A percentile compares a stretch with the other conserved stretches of the same genome.
phyloP scores from a whole-genome alignment of 2,329 filamentous ascomycete genomes.

The Diplodia mutila region DNA sequence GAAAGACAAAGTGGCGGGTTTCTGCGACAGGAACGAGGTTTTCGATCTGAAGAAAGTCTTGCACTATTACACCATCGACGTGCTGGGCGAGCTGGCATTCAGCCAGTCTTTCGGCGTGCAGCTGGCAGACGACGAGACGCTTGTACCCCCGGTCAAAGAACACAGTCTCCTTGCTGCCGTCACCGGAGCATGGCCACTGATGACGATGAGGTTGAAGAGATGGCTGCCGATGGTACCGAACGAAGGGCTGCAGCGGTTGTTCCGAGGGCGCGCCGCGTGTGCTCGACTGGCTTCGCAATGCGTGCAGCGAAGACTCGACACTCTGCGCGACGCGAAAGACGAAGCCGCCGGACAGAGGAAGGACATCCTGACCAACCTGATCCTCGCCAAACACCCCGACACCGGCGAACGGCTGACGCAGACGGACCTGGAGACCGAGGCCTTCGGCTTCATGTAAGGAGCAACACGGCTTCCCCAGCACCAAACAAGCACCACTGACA shows the following conservation, averaged over 20 bases:
- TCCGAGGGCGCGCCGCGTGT: background rate
- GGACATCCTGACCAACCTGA: constrained; percentile 43
- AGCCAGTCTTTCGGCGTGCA: constrained; percentile 40
- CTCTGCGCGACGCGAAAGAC: background rate
- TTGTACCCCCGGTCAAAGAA: constrained; percentile 40
- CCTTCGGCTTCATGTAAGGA: constrained; percentile 41
- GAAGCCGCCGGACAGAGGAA: constrained; percentile 31
- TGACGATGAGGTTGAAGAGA: background rate
- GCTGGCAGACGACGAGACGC: constrained; percentile 33
- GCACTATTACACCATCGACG: constrained; percentile 35
- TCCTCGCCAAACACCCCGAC: constrained; percentile 43
- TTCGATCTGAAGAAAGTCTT: constrained; percentile 41
- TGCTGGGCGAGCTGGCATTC: constrained; percentile 39
- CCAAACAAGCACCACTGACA: background rate
- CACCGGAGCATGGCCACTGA: background rate
- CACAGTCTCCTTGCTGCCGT: constrained; percentile 31
- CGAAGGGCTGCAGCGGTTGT: background rate
- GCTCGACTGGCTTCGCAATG: background rate
- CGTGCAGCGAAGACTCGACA: background rate
- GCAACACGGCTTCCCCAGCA: no score
- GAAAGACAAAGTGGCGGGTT: constrained; percentile 30
- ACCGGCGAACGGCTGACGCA: constrained; percentile 38
- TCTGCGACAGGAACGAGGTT: constrained; percentile 5
- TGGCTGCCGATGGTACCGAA: constrained; percentile 5
- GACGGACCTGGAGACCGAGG: constrained; percentile 41